Evolutionary conservation across 352 stramenopile species (phyloP).

Genomic region (Discostella stelligera): DNA sequence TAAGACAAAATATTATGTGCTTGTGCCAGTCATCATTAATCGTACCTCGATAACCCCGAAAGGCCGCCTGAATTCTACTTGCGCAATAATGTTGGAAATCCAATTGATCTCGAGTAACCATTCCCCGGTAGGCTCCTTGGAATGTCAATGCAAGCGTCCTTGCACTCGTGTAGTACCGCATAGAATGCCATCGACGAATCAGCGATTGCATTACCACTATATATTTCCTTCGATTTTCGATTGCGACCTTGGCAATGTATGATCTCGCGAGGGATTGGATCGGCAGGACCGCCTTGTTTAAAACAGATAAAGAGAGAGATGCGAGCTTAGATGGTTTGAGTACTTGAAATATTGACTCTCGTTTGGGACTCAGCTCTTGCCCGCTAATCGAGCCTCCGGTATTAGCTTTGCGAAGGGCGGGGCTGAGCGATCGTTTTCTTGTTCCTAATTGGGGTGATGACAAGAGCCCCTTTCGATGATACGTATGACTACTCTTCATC

Average conservation of each 20-base stretch:
- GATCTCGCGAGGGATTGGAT: slow-evolving; percentile 27
- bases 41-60: slow-evolving; percentile 27
- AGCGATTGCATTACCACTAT: slow-evolving; percentile 27
- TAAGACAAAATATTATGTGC: neutral
- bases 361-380: slow-evolving; percentile 2
- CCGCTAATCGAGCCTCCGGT: neutral
- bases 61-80: slow-evolving; percentile 14
- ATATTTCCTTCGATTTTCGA: slow-evolving; percentile 10
- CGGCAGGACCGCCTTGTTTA: slow-evolving; percentile 21
- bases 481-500: slow-evolving; percentile 16
- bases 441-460: neutral
- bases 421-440: neutral
- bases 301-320: slow-evolving; percentile 26
- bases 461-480: neutral
- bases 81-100: slow-evolving; percentile 30
- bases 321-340: slow-evolving; percentile 16
- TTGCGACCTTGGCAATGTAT: slow-evolving; percentile 30
- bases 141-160: slow-evolving; percentile 10
- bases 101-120: slow-evolving; percentile 20
- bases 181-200: slow-evolving; percentile 20
- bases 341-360: slow-evolving; percentile 11
- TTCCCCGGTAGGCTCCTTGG: slow-evolving; percentile 20
- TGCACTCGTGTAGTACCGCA: slow-evolving; percentile 11
- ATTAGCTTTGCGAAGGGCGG: neutral
- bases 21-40: neutral